Evolutionary conservation across 176 grass and related monocot species (phyloP).

Genomic region (Luzula sylvatica): DNA sequence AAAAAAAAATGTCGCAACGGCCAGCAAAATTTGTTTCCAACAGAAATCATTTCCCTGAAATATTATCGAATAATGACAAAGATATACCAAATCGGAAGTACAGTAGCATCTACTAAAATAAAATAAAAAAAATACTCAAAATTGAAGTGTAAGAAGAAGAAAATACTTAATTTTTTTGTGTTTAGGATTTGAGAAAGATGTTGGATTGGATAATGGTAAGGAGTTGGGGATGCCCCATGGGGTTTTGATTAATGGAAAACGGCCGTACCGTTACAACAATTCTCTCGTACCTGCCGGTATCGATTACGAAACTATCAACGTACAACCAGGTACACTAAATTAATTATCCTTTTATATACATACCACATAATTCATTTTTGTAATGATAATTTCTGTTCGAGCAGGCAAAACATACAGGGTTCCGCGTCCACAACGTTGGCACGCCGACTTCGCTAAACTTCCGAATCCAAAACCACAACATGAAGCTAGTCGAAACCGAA

Average conservation of each 20-base stretch:
- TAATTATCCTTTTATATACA: too few species aligned
- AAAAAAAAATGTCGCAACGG: too few species aligned
- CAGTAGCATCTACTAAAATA: too few species aligned
- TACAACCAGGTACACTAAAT: constrained; percentile 51
- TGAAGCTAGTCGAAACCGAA: constrained; percentile 79
- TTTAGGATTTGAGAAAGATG: constrained; percentile 81
- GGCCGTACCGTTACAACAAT: constrained; percentile 67
- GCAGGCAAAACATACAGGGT: constrained; percentile 65
- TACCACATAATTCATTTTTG: not conserved
- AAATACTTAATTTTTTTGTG: too few species aligned
- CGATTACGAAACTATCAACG: constrained; percentile 73
- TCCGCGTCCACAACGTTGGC: constrained; percentile 82
- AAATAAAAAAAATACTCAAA: too few species aligned
- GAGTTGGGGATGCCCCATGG: constrained; percentile 75
- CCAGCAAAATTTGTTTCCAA: too few species aligned
- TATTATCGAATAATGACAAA: too few species aligned
- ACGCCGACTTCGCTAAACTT: constrained; percentile 84
- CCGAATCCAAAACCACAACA: constrained; percentile 70
- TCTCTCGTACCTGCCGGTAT: constrained; percentile 66
- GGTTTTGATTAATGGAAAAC: constrained; percentile 84
- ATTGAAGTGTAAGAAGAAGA: too few species aligned
- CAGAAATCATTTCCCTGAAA: too few species aligned
- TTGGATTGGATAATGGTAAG: constrained; percentile 64
- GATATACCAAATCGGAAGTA: too few species aligned
- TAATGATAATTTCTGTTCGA: too few species aligned